Base-by-base conservation (phyloP, 129 eudicot genomes). In the Smallanthus sonchifolius region DNA sequence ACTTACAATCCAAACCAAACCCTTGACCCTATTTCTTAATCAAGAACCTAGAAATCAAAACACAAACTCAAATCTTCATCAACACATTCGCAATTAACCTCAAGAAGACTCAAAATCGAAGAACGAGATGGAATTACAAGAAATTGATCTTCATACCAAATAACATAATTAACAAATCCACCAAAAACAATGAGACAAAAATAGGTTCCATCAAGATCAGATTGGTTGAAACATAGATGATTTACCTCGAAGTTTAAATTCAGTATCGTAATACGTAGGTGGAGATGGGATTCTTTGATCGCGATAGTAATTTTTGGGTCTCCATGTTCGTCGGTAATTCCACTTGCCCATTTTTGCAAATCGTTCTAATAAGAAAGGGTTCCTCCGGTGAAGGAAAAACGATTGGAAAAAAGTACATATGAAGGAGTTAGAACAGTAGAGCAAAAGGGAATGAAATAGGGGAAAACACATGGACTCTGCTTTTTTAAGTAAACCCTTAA, bases 221-320 rank as follows among this genome's bases (percentile, higher is more conserved):
- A 60, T 19, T 67, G 56, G 38, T 32, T 24, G n/a, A 17, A 38
- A 17, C 59, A 34, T 3, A 34, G 37, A 60, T 7, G n/a, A 42
- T 17, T 51, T 76, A 81, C 85, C 85, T 76, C 85, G 68, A 76
- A 81, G 43, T 70, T 81, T 81, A 0, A 35, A 81, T 55, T 81
- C 85, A 1, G 81, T 81, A 17, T 81, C 85, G 78, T 64, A 81
- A 73, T 81, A 81, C 3, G 81, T 76, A 20, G 85, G 85, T 5
- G 85, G 85, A 60, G 85, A 40, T 73, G 83, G 83, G 14, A 79
- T 73, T 43, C 83, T 65, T 65, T 79, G 83, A 79, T 79, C 74
- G 15, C 83, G 83, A 73, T 79, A 73, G 42, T 79, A 79, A 65
- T 79, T 79, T 38, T 72, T 79, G 69, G 83, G 83, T 65, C 74